These are phyloP conservation scores for Xylariaceae sp. DNA, from an alignment of 2,329 filamentous ascomycete genomes.

Conservation along the genomic window DNA sequence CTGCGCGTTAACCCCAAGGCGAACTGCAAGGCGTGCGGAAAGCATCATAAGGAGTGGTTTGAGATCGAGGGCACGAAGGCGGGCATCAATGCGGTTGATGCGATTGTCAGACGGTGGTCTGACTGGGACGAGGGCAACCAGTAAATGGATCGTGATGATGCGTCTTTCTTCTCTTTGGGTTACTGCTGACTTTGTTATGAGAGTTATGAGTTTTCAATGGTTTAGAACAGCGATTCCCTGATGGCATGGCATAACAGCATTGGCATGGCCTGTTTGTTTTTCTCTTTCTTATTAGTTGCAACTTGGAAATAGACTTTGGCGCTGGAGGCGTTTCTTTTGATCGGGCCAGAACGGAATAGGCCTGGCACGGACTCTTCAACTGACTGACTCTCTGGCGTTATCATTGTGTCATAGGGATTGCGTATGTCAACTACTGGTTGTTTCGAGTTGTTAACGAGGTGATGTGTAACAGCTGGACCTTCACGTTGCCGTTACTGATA, in stretches of 20 bases:
- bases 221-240: no score
- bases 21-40: conserved; percentile 72
- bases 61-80: conserved; percentile 71
- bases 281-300: no score
- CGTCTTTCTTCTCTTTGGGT: no score
- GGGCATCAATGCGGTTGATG: conserved; percentile 60
- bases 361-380: no score
- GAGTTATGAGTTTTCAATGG: neutral
- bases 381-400: neutral
- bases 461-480: no score
- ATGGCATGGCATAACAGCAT: no score
- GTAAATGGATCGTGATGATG: conserved; percentile 1
- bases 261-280: no score
- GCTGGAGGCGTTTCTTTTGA: no score
- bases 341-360: no score
- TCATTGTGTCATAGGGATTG: neutral
- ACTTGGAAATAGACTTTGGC: no score
- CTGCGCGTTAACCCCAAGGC: conserved; percentile 47
- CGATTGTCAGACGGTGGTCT: conserved; percentile 78
- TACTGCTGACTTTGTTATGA: neutral
- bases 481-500: no score
- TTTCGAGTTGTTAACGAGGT: no score
- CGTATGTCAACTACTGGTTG: neutral
- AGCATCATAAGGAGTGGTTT: conserved; percentile 92
- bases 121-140: conserved; percentile 63